These are phyloP conservation scores for Bipolaris zeicola DNA, from an alignment of 2,329 filamentous ascomycete genomes.

Conservation along the genomic window DNA sequence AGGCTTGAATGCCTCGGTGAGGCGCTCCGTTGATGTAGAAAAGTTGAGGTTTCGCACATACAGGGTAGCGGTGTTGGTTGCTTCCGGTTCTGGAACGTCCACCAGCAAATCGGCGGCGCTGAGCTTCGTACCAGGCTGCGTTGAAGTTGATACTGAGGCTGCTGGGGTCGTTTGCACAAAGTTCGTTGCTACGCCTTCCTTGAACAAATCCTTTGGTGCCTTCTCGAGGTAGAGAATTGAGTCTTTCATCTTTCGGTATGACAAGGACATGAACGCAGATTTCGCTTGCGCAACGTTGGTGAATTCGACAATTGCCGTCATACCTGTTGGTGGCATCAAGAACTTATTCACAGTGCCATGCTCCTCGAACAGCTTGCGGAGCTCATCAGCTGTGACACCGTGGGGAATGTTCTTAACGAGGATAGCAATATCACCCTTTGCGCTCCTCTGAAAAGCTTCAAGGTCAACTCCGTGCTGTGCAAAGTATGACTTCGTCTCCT, in stretches of 20 bases:
- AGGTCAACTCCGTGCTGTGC: slow-evolving; percentile 85
- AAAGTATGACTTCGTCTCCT: slow-evolving; percentile 95
- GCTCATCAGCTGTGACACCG: slow-evolving; percentile 77
- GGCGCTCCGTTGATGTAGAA: slow-evolving; percentile 75
- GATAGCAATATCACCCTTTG: slow-evolving; percentile 84
- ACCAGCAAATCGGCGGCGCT: slow-evolving; percentile 73
- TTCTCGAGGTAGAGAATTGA: slow-evolving; percentile 93
- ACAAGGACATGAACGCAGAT: slow-evolving; percentile 80
- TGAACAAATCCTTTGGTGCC: slow-evolving; percentile 82
- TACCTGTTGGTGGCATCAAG: slow-evolving; percentile 89
- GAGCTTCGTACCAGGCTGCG: slow-evolving; percentile 56
- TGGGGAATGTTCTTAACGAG: slow-evolving; percentile 95
- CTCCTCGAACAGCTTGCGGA: slow-evolving; percentile 81
- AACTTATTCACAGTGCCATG: slow-evolving; percentile 81
- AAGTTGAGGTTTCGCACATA: slow-evolving; percentile 97
- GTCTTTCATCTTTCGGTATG: slow-evolving; percentile 89
- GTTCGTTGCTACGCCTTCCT: slow-evolving; percentile 38
- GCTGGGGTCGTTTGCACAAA: slow-evolving; percentile 42
- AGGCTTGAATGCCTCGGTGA: slow-evolving; percentile 78
- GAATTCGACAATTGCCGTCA: slow-evolving; percentile 93
- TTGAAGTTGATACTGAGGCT: slow-evolving; percentile 27
- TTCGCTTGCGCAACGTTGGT: slow-evolving; percentile 78
- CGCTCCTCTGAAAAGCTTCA: slow-evolving; percentile 83
- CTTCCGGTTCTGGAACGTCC: slow-evolving; percentile 58
- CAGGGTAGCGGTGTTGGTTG: slow-evolving; percentile 74